Evolutionary conservation across 768 basidiomycete species (phyloP).

Genomic region (Amanita subjunquillea): DNA sequence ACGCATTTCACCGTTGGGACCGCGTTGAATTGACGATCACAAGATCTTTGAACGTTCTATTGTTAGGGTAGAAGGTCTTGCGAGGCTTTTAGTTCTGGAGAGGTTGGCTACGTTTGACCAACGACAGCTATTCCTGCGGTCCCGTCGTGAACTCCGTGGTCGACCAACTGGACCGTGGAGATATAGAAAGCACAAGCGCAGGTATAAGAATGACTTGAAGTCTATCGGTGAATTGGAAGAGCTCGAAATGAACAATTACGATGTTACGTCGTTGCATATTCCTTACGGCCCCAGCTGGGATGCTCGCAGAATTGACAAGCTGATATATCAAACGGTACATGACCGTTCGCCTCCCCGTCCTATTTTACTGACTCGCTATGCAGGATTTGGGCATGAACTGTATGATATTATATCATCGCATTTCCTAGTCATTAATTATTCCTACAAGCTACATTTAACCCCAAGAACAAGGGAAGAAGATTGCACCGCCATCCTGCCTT

Average conservation of each 20-base stretch:
- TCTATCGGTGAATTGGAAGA: constrained; percentile 26
- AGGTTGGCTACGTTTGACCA: constrained; percentile 35
- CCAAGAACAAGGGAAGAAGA: constrained; percentile 6
- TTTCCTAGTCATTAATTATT: neutral
- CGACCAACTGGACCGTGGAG: constrained; percentile 25
- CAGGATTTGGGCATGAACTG: constrained; percentile 8
- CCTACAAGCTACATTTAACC: constrained; percentile 6
- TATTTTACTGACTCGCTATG: neutral
- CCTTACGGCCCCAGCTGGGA: constrained; percentile 56
- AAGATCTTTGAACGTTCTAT: constrained; percentile 54
- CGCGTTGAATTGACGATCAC: neutral
- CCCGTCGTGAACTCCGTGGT: constrained; percentile 38
- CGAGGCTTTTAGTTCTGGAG: constrained; percentile 52
- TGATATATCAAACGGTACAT: constrained; percentile 44
- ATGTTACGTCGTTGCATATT: constrained; percentile 42
- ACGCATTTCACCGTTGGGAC: neutral
- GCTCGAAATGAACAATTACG: constrained; percentile 49
- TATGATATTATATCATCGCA: neutral
- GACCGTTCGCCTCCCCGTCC: constrained; percentile 7
- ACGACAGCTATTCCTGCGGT: constrained; percentile 36
- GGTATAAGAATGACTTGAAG: constrained; percentile 49
- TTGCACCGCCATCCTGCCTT: constrained; percentile 5
- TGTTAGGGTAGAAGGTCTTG: constrained; percentile 44
- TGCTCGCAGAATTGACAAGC: constrained; percentile 42
- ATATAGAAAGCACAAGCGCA: constrained; percentile 23